These are phyloP conservation scores for Carex parvula DNA, from an alignment of 176 grass and related monocot species.

Conservation along the genomic window DNA sequence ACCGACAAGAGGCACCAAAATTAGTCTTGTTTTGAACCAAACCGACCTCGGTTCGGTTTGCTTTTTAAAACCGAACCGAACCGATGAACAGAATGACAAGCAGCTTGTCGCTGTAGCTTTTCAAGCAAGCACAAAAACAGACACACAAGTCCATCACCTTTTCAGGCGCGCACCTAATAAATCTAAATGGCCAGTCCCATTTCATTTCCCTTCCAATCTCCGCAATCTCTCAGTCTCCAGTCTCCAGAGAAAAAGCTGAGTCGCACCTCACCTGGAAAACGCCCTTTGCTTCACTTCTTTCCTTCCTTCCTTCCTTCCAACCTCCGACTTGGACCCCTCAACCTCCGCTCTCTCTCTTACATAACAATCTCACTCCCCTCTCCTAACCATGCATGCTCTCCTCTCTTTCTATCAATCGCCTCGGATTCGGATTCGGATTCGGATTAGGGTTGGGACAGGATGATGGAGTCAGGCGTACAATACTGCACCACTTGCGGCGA, in stretches of 20 bases:
- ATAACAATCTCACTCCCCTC: slow-evolving; percentile 41
- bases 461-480: slow-evolving; percentile 46
- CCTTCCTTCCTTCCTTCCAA: slow-evolving; percentile 93
- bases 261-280: slow-evolving; percentile 39
- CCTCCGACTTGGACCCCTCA: slow-evolving; percentile 72
- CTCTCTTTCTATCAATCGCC: background rate
- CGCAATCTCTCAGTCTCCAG: slow-evolving; percentile 37
- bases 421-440: background rate
- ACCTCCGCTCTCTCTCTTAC: slow-evolving; percentile 40
- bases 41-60: too few species aligned
- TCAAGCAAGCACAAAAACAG: background rate
- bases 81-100: background rate
- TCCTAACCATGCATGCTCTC: slow-evolving; percentile 16
- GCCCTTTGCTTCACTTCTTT: slow-evolving; percentile 92
- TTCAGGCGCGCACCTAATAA: background rate
- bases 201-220: slow-evolving; percentile 61
- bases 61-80: too few species aligned
- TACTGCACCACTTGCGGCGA: slow-evolving; percentile 76
- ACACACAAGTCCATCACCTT: background rate
- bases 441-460: slow-evolving; percentile 12
- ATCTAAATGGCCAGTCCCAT: background rate
- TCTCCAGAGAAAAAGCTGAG: slow-evolving; percentile 28
- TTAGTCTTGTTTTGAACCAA: too few species aligned
- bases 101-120: slow-evolving; percentile 9
- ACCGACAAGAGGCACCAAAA: too few species aligned